These are phyloP conservation scores for Candida multigemmis DNA, from an alignment of 805 yeast species.

Conservation along the genomic window DNA sequence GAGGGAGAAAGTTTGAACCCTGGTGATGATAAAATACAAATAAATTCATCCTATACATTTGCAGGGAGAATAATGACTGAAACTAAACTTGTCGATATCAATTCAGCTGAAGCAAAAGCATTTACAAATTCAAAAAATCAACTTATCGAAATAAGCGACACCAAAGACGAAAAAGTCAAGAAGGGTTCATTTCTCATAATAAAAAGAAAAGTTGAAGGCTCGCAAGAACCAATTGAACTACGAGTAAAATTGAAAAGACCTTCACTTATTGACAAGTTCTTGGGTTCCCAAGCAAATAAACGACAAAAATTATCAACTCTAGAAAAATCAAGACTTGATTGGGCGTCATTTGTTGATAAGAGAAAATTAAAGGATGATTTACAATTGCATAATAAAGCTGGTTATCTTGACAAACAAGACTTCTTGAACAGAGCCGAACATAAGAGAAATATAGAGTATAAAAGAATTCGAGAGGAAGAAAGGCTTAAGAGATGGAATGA, in stretches of 20 bases:
- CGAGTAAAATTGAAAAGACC: conserved; percentile 62
- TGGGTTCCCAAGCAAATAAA: conserved; percentile 52
- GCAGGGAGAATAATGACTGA: conserved; percentile 82
- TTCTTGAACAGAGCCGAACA: conserved; percentile 71
- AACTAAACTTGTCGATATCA: conserved; percentile 64
- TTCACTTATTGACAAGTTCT: conserved; percentile 67
- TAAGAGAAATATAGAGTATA: conserved; percentile 42
- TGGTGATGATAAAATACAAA: conserved; percentile 49
- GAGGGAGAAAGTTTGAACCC: conserved; percentile 1
- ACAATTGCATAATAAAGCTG: conserved; percentile 73
- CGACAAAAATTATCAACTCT: conserved; percentile 75
- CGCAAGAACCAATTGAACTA: conserved; percentile 26
- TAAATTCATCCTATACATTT: conserved; percentile 72
- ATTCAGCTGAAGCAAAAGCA: conserved; percentile 84
- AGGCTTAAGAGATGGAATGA: conserved; percentile 9
- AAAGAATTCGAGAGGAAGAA: conserved; percentile 31
- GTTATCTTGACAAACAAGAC: conserved; percentile 86
- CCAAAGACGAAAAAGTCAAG: conserved; percentile 5
- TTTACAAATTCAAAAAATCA: conserved; percentile 51
- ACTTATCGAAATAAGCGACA: conserved; percentile 8
- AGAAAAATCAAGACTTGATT: conserved; percentile 88
- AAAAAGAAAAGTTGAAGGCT: conserved; percentile 20
- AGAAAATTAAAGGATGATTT: conserved; percentile 80
- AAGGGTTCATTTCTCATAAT: conserved; percentile 23
- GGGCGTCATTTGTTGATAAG: conserved; percentile 90